Percentiles rank a stretch among this genome's conserved stretches.
phyloP scores from a whole-genome alignment of 2,329 filamentous ascomycete species.

The Claviceps sp. region DNA sequence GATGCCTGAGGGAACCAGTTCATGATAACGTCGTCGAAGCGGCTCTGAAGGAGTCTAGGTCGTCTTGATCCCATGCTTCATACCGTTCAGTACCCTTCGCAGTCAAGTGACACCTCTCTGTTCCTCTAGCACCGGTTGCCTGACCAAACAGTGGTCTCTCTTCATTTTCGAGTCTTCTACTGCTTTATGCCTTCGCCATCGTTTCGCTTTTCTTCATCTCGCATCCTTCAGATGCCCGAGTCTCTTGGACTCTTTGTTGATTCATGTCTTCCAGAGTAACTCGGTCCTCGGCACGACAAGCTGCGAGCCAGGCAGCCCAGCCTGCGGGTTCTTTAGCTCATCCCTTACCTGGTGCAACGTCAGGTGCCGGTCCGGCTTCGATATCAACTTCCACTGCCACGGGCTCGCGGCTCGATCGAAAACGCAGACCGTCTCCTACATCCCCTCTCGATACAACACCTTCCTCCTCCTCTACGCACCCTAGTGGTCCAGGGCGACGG shows the following conservation, averaged over 20 bases:
- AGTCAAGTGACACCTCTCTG: not conserved
- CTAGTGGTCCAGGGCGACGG: slow-evolving; percentile 37
- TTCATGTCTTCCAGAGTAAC: slow-evolving; percentile 97
- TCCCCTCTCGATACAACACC: slow-evolving; percentile 28
- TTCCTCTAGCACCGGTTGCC: not conserved
- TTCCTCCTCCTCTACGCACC: slow-evolving; percentile 21
- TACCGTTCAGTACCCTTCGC: slow-evolving; percentile 6
- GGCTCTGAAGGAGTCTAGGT: not conserved
- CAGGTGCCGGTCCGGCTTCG: slow-evolving; percentile 3
- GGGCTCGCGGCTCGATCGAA: slow-evolving; percentile 42
- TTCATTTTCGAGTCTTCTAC: not conserved
- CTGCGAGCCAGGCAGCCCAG: slow-evolving; percentile 48
- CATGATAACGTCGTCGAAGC: too few species aligned
- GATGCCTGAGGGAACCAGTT: too few species aligned
- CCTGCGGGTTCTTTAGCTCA: slow-evolving; percentile 27
- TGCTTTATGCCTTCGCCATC: slow-evolving; percentile 1
- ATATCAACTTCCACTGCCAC: slow-evolving; percentile 14
- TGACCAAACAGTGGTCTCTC: not conserved
- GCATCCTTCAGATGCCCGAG: slow-evolving; percentile 12
- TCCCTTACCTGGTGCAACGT: slow-evolving; percentile 15
- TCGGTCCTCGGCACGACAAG: slow-evolving; percentile 85
- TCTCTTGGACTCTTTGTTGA: slow-evolving; percentile 18
- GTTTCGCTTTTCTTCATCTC: slow-evolving; percentile 16
- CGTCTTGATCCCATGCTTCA: slow-evolving; percentile 1
- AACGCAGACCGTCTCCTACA: slow-evolving; percentile 54